These are phyloP conservation scores for Cyclotella cryptica DNA, from an alignment of 108 stramenopile species.

Conservation along the genomic window DNA sequence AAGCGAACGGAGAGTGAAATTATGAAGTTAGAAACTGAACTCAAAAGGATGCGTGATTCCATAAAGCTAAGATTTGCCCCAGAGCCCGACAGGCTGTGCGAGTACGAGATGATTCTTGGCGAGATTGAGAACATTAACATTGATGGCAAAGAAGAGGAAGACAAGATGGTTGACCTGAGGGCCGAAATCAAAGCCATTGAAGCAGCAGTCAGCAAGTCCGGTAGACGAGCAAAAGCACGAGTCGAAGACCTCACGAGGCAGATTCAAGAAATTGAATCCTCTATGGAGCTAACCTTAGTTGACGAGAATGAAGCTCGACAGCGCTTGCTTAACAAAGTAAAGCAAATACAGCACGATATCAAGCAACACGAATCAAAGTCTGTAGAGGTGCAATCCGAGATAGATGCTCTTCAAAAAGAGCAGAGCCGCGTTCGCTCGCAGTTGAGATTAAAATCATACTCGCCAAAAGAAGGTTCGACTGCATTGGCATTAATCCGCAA, in stretches of 20 bases:
- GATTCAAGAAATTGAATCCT: conserved; percentile 14
- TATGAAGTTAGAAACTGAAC: conserved; percentile 17
- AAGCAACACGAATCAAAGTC: conserved; percentile 28
- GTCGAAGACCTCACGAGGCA: conserved; percentile 1
- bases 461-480: conserved; percentile 1
- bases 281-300: conserved; percentile 19
- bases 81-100: conserved; percentile 8
- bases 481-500: conserved; percentile 8
- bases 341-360: conserved; percentile 7
- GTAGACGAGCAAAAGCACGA: conserved; percentile 7
- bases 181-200: conserved; percentile 22
- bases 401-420: conserved; percentile 17
- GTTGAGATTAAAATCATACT: conserved; percentile 15
- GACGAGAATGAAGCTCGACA: conserved; percentile 34
- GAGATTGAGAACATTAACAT: conserved; percentile 1
- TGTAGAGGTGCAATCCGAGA: conserved; percentile 8
- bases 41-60: conserved; percentile 9
- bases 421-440: conserved; percentile 13
- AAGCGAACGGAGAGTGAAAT: conserved; percentile 29
- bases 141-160: conserved; percentile 17
- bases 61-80: conserved; percentile 1
- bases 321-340: conserved; percentile 20
- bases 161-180: conserved; percentile 12
- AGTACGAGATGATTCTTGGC: neutral
- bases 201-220: neutral